Conservation (phyloP, 768 basidiomycete genomes). For the Mycena polygramma region DNA sequence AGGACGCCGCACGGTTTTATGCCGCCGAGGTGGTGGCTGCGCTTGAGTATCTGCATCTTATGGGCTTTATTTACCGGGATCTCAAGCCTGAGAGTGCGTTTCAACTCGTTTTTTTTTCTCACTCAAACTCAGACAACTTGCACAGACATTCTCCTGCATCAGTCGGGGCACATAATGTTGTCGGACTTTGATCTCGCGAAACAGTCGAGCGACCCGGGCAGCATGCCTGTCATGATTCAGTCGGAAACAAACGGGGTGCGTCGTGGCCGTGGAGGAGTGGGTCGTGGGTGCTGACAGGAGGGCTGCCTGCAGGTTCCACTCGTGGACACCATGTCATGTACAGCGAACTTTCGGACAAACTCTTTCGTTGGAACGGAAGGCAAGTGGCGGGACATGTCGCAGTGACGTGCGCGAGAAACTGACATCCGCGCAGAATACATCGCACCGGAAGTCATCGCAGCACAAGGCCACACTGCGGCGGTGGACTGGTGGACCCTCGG, state of each 20-base stretch:
- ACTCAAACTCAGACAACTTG: background rate
- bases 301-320: constrained; percentile 76
- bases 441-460: constrained; percentile 98
- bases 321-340: constrained; percentile 97
- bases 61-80: constrained; percentile 99
- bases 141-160: constrained; percentile 97
- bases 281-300: constrained; percentile 29
- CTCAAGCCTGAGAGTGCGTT: constrained; percentile 98
- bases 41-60: constrained; percentile 97
- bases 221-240: constrained; percentile 89
- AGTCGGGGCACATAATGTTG: constrained; percentile 99
- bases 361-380: constrained; percentile 99
- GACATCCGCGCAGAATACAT: constrained; percentile 86
- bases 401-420: constrained; percentile 42
- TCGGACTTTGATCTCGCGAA: constrained; percentile 99
- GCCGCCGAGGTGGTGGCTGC: constrained; percentile 99
- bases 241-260: constrained; percentile 91
- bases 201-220: constrained; percentile 88
- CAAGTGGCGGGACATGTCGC: constrained; percentile 51
- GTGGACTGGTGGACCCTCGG: constrained; percentile 99
- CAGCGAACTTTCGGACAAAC: constrained; percentile 97
- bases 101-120: constrained; percentile 34
- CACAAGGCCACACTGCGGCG: constrained; percentile 95
- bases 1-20: constrained; percentile 97
- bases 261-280: constrained; percentile 38